Evolutionary conservation across 257 asterid species (phyloP), one percentile per base, ranked within the genome.

Genomic region (Ilex aquifolium): DNA sequence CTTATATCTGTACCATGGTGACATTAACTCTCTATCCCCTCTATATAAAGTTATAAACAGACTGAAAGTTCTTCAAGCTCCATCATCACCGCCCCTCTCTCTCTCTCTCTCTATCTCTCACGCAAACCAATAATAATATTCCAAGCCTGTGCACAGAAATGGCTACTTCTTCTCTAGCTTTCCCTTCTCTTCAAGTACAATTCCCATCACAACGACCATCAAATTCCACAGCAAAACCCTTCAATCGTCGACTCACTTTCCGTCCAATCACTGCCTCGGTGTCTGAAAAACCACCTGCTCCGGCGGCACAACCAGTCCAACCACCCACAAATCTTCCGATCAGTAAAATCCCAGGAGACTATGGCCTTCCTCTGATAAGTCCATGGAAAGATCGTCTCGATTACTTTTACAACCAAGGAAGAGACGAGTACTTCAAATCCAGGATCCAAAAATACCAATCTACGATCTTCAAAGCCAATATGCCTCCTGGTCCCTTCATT

Each of bases 401-500:
- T 54, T 90, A 59, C 53, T 90, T 87, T 62, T 90, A 90, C 83
- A 80, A 85, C 69, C 97, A 90, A 69, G 97, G 97, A 31, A 68
- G 69, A 54, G 86, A 87, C 30, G 97, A 81, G 6, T 90, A 64
- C 27, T 90, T 90, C 88, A 83, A 76, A 31, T 85, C 97, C 5
- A 59, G 97, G 70, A 73, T 87, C 55, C 77, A 65, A 10, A 87
- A 83, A 32, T 66, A 87, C 70, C 69, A 80, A 4, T 90, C 98
- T 13, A 91, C 98, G 0, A 91, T 91, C 6, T 91, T 88, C 79
- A 42, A 81, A 13, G 71, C 88, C 11, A 91, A 91, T 71, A 91
- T 91, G 98, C 98, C 98, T 21, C 98, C 98, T 6, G 97, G 96
- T 2, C 95, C 96, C 0, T 67, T 84, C 68, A 82, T 91, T 51